Evolutionary conservation across 352 stramenopile species (phyloP).

Genomic region (Phytophthora meadii): DNA sequence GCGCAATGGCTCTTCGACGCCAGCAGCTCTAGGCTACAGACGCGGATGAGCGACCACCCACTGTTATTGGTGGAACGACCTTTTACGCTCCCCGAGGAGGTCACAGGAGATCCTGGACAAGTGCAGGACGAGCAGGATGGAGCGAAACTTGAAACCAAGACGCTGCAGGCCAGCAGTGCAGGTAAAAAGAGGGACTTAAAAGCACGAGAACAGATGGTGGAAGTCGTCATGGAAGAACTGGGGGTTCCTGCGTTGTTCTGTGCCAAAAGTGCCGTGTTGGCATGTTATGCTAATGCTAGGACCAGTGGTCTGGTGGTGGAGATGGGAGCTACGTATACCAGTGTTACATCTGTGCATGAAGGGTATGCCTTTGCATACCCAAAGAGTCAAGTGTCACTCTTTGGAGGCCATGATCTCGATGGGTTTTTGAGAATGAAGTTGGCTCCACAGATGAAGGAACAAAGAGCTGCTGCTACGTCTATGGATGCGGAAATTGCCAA

Average conservation of each 20-base stretch:
- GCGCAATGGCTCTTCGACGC: constrained; percentile 81
- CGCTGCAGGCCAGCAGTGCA: constrained; percentile 24
- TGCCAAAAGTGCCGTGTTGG: constrained; percentile 83
- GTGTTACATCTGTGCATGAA: constrained; percentile 80
- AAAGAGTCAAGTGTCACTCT: constrained; percentile 60
- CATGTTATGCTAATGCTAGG: constrained; percentile 84
- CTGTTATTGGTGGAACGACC: constrained; percentile 70
- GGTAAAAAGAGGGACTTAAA: constrained; percentile 68
- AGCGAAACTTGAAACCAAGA: constrained; percentile 10
- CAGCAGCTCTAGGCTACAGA: constrained; percentile 50
- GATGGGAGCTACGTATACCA: constrained; percentile 81
- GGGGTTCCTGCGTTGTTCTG: constrained; percentile 79
- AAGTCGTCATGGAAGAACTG: constrained; percentile 87
- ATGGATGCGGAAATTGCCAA: constrained; percentile 36
- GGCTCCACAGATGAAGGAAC: constrained; percentile 45
- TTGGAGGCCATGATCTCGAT: constrained; percentile 75
- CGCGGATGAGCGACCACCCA: constrained; percentile 67
- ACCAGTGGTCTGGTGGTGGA: constrained; percentile 84
- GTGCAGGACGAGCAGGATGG: constrained; percentile 32
- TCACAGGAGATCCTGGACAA: constrained; percentile 26
- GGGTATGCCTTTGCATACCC: constrained; percentile 78
- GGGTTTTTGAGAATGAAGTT: constrained; percentile 68
- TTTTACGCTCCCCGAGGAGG: constrained; percentile 63
- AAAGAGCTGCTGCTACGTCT: constrained; percentile 18
- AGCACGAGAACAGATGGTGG: constrained; percentile 68